Evolutionary conservation across 345 rosid genomes (phyloP).

Genomic region (Citrus hindsii): DNA sequence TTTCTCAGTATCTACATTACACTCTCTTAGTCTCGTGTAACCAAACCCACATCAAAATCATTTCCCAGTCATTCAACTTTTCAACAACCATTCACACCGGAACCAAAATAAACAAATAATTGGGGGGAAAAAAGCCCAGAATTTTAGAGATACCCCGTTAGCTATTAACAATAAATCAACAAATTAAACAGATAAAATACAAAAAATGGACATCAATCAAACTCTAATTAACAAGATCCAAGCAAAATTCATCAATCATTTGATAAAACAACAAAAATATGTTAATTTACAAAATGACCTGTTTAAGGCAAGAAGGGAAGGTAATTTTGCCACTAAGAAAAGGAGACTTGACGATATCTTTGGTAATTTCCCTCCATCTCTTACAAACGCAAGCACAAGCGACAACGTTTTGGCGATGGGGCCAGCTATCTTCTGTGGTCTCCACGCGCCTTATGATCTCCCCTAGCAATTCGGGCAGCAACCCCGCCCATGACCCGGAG

Average conservation of each 20-base stretch:
- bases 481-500: conserved; percentile 56
- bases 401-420: conserved; percentile 63
- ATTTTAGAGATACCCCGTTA: not conserved
- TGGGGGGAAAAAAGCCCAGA: not conserved
- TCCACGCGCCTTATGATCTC: conserved; percentile 85
- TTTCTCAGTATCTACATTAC: not conserved
- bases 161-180: not conserved
- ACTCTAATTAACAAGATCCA: not conserved
- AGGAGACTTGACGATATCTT: conserved; percentile 53
- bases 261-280: not conserved
- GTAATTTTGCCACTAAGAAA: conserved; percentile 53
- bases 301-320: conserved; percentile 89
- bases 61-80: not conserved
- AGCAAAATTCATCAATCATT: not conserved
- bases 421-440: conserved; percentile 71
- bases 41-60: not conserved
- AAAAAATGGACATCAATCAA: not conserved
- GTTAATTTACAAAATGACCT: conserved; percentile 30
- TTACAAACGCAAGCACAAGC: conserved; percentile 80
- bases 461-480: conserved; percentile 76
- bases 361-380: conserved; percentile 75
- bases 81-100: not conserved
- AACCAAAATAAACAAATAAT: not conserved
- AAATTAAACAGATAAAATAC: not conserved
- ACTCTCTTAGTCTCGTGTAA: not conserved